phyloP scores from a whole-genome alignment of 2,329 filamentous ascomycete genomes.

The Claviceps sorghi region DNA sequence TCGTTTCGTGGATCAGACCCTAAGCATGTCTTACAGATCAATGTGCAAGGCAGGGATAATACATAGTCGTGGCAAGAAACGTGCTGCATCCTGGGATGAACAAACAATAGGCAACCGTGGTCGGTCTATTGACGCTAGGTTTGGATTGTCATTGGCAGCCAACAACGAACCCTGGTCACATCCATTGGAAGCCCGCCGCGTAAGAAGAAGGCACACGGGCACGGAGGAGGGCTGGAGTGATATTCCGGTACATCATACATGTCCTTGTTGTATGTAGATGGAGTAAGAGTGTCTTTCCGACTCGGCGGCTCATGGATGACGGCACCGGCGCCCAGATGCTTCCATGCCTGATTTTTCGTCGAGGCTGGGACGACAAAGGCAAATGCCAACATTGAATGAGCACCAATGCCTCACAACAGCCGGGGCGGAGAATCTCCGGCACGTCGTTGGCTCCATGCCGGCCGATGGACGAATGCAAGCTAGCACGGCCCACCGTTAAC shows the following conservation, averaged over 20 bases:
- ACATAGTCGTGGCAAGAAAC: not conserved
- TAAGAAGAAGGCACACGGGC: not conserved
- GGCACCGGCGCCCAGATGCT: too few species aligned
- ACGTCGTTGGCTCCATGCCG: not conserved
- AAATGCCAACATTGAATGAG: too few species aligned
- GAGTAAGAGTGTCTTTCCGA: too few species aligned
- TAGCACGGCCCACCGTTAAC: not conserved
- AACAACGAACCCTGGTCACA: not conserved
- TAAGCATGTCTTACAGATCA: not conserved
- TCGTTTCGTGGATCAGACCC: too few species aligned
- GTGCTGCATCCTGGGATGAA: not conserved
- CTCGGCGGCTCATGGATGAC: too few species aligned
- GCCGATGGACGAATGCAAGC: not conserved
- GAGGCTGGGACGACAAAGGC: too few species aligned
- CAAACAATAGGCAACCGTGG: not conserved
- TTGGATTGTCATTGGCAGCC: not conserved
- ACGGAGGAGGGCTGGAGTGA: not conserved
- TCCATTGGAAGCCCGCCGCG: not conserved
- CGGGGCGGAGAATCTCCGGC: not conserved
- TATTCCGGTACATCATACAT: not conserved
- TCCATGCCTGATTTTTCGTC: too few species aligned
- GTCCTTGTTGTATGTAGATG: not conserved
- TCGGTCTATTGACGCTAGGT: not conserved
- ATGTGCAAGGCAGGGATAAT: not conserved
- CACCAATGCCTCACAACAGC: too few species aligned